A percentile compares a stretch with the other conserved stretches of the same genome.
Evolutionary conservation across 2,329 filamentous ascomycete species (phyloP).

Genomic region (Bipolaris sorokiniana): DNA sequence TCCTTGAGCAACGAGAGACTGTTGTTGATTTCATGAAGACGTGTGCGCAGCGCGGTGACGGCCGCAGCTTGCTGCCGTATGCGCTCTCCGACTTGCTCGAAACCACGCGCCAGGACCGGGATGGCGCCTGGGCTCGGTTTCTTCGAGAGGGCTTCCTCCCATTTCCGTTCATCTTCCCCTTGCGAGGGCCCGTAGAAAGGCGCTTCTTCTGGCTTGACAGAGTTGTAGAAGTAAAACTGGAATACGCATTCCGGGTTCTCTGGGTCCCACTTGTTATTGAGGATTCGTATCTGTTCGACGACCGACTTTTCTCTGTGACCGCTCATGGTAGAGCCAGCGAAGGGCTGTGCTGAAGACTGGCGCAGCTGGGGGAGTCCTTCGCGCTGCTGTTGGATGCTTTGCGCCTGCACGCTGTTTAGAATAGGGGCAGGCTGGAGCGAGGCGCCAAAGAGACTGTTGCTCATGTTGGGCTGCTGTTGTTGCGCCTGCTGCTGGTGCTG

Average conservation of each 20-base stretch:
- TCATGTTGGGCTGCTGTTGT: slow-evolving; percentile 50
- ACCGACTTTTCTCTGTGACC: slow-evolving; percentile 69
- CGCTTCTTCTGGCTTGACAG: slow-evolving; percentile 74
- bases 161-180: slow-evolving; percentile 76
- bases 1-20: slow-evolving; percentile 74
- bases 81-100: slow-evolving; percentile 72
- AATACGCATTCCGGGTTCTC: slow-evolving; percentile 72
- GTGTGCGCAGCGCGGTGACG: slow-evolving; percentile 71
- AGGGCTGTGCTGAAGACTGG: slow-evolving; percentile 37
- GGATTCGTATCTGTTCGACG: slow-evolving; percentile 72
- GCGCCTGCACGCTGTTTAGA: slow-evolving; percentile 36
- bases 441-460: slow-evolving; percentile 49
- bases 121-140: slow-evolving; percentile 79
- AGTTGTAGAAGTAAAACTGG: slow-evolving; percentile 87
- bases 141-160: slow-evolving; percentile 82
- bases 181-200: slow-evolving; percentile 75
- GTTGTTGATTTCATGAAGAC: slow-evolving; percentile 80
- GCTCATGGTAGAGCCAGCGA: slow-evolving; percentile 33
- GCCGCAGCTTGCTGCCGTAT: slow-evolving; percentile 74
- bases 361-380: slow-evolving; percentile 46
- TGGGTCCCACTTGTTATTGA: slow-evolving; percentile 77
- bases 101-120: slow-evolving; percentile 77
- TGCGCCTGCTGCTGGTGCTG: slow-evolving; percentile 43
- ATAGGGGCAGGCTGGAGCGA: slow-evolving; percentile 40
- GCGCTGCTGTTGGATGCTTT: slow-evolving; percentile 47